phyloP scores from a whole-genome alignment of 805 yeast genomes.

The Hanseniaspora clermontiae region DNA sequence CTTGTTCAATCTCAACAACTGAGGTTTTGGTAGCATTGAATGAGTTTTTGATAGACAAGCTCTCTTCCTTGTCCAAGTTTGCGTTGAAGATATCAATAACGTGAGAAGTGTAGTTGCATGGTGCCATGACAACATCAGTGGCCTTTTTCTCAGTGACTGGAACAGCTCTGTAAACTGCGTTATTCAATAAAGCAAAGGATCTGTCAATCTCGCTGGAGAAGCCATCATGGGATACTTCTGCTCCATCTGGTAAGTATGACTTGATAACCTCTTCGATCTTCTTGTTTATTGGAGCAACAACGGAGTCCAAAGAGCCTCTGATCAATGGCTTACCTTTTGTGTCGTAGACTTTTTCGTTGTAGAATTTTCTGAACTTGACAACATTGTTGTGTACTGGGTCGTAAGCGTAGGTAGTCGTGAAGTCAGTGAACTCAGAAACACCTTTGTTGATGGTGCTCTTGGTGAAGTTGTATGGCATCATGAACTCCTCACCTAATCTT shows the following conservation, averaged over 20 bases:
- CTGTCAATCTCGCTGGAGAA: constrained; percentile 47
- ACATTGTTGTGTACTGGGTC: constrained; percentile 40
- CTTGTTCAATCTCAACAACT: constrained; percentile 25
- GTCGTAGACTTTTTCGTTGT: constrained; percentile 42
- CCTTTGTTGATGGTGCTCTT: constrained; percentile 31
- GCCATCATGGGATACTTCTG: constrained; percentile 32
- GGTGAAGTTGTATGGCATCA: constrained; percentile 41
- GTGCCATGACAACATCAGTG: constrained; percentile 24
- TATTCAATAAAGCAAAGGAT: constrained; percentile 33
- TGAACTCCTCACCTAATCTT: constrained; percentile 36
- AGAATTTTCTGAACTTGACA: constrained; percentile 36
- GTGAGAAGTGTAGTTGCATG: constrained; percentile 29
- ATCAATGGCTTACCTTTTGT: constrained; percentile 50
- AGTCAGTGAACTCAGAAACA: constrained; percentile 24
- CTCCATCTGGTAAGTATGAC: constrained; percentile 36
- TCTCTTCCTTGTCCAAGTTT: constrained; percentile 32
- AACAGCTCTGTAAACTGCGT: constrained; percentile 30
- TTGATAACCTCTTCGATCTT: constrained; percentile 36
- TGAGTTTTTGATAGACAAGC: constrained; percentile 24
- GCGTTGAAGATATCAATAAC: constrained; percentile 30
- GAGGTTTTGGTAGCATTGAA: constrained; percentile 27
- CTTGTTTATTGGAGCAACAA: constrained; percentile 49
- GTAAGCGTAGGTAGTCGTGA: constrained; percentile 29
- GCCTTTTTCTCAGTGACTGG: constrained; percentile 27
- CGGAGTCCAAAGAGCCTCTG: constrained; percentile 50